Evolutionary conservation across 179 eudicot species (phyloP).

Genomic region (Spinacia oleracea): DNA sequence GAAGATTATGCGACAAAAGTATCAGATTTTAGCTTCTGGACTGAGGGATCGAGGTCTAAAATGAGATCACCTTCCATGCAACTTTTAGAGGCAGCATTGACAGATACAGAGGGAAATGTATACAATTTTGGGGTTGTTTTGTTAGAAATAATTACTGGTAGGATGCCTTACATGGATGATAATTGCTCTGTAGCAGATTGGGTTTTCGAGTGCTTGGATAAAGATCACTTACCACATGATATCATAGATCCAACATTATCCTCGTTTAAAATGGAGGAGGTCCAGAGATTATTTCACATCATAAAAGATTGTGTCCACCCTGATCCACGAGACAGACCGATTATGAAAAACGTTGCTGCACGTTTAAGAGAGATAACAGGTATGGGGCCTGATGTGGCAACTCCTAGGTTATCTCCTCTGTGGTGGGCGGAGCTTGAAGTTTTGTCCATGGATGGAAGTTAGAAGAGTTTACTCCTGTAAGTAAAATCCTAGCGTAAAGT

Average conservation of each 20-base stretch:
- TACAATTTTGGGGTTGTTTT: constrained; percentile 66
- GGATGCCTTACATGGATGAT: constrained; percentile 50
- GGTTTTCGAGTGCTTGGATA: constrained; percentile 48
- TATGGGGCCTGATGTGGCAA: constrained; percentile 63
- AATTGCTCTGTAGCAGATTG: constrained; percentile 45
- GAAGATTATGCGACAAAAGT: constrained; percentile 92
- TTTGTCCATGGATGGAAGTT: constrained; percentile 41
- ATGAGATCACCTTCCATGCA: constrained; percentile 48
- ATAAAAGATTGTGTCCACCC: constrained; percentile 50
- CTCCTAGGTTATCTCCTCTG: constrained; percentile 74
- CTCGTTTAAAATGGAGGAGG: constrained; percentile 43
- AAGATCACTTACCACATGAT: constrained; percentile 41
- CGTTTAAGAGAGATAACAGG: constrained; percentile 58
- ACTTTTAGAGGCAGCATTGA: constrained; percentile 41
- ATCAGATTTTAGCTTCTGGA: constrained; percentile 81
- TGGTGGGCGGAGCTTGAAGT: constrained; percentile 99
- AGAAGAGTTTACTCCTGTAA: constrained; percentile 9
- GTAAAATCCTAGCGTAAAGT: constrained; percentile 19
- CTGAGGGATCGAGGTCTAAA: constrained; percentile 33
- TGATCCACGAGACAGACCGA: constrained; percentile 57
- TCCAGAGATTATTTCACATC: constrained; percentile 43
- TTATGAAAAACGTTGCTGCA: constrained; percentile 51
- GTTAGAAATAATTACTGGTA: constrained; percentile 69
- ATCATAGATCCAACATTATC: constrained; percentile 62
- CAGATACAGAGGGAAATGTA: constrained; percentile 56